A percentile compares a stretch with the other conserved stretches of the same genome.
Evolutionary conservation across 148 eudicot genomes (phyloP).

Genomic region (Heliosperma pusillum): DNA sequence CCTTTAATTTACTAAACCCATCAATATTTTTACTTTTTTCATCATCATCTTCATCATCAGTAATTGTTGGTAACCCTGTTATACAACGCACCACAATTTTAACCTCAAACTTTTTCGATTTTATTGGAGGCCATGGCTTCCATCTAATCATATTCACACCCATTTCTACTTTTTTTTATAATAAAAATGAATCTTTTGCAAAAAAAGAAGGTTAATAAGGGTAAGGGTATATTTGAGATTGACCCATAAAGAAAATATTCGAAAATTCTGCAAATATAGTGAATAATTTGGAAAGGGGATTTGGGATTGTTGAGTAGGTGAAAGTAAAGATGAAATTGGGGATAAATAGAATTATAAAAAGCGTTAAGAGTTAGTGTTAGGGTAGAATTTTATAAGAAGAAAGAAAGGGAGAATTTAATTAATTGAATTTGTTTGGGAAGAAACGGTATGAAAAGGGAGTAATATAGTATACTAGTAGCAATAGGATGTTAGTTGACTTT

Average conservation of each 20-base stretch:
- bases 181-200: conserved; percentile 2
- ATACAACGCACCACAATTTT: conserved; percentile 38
- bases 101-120: conserved; percentile 48
- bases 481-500: conserved; percentile 21
- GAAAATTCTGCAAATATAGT: not conserved
- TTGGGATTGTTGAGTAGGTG: not conserved
- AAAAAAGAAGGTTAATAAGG: not conserved
- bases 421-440: not conserved
- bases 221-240: not conserved
- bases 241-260: not conserved
- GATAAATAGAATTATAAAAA: no score
- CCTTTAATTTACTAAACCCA: conserved; percentile 33
- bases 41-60: conserved; percentile 15
- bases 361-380: not conserved
- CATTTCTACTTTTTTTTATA: conserved; percentile 20
- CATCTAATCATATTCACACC: conserved; percentile 73
- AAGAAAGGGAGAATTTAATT: not conserved
- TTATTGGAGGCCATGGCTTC: conserved; percentile 56
- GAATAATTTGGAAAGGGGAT: not conserved
- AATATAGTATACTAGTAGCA: not conserved
- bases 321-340: not conserved
- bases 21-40: not conserved
- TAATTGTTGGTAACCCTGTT: conserved; percentile 30
- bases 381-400: not conserved
- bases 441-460: conserved; percentile 2